Percentiles rank a stretch among this genome's conserved stretches.
Conservation (phyloP, 352 stramenopile species). For the Globisporangium cederbergense region DNA sequence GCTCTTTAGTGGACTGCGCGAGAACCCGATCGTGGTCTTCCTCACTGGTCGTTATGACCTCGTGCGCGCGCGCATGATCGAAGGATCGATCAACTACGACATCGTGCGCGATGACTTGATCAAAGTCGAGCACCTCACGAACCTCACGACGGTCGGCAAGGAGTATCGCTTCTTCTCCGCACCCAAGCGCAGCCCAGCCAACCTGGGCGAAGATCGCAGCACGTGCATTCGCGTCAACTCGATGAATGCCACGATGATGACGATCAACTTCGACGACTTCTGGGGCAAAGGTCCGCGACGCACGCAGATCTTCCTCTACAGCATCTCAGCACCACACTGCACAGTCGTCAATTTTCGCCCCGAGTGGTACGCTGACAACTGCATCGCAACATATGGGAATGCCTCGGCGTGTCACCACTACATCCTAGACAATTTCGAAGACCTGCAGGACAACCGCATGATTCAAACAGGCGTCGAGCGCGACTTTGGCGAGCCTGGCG, state of each 20-base stretch:
- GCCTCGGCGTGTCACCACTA: conserved; percentile 37
- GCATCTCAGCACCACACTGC: conserved; percentile 41
- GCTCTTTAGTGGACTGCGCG: conserved; percentile 28
- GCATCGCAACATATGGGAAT: conserved; percentile 26
- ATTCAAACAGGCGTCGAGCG: conserved; percentile 34
- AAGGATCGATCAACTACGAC: conserved; percentile 30
- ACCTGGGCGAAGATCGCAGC: conserved; percentile 36
- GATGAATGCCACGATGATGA: conserved; percentile 32
- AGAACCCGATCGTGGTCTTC: conserved; percentile 30
- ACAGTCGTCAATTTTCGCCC: conserved; percentile 38
- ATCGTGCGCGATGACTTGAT: conserved; percentile 21
- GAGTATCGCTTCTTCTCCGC: conserved; percentile 28
- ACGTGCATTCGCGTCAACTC: conserved; percentile 41
- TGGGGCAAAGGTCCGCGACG: conserved; percentile 38
- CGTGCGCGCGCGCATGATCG: conserved; percentile 20
- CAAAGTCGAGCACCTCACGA: conserved; percentile 13
- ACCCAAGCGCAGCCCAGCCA: conserved; percentile 26
- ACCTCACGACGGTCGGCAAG: conserved; percentile 21
- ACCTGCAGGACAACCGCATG: conserved; percentile 25
- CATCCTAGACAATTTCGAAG: conserved; percentile 51
- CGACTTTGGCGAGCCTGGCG: conserved; percentile 41
- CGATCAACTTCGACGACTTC: conserved; percentile 40
- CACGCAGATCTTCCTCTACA: conserved; percentile 36
- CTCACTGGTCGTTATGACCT: conserved; percentile 22
- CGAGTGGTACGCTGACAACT: conserved; percentile 37